Evolutionary conservation across 345 rosid genomes (phyloP).

Genomic region (Corchorus olitorius): DNA sequence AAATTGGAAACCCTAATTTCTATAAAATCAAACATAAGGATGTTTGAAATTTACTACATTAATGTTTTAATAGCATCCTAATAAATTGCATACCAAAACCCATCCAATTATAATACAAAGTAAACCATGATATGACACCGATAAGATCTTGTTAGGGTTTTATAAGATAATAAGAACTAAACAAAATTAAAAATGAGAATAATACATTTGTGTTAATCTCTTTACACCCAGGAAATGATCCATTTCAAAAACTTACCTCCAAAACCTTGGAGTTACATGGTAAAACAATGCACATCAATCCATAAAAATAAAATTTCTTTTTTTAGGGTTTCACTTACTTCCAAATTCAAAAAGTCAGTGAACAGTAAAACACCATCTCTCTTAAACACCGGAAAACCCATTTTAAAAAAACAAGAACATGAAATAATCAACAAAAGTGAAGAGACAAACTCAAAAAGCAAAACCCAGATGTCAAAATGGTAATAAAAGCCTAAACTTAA

Average conservation of each 20-base stretch:
- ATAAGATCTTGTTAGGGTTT: slow-evolving; percentile 52
- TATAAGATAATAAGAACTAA: slow-evolving; percentile 25
- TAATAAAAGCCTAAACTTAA: slow-evolving; percentile 36
- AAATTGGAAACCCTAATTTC: slow-evolving; percentile 48
- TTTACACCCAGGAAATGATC: slow-evolving; percentile 4
- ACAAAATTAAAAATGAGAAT: slow-evolving; percentile 1
- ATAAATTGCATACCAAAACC: slow-evolving; percentile 20
- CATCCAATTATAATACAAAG: slow-evolving; percentile 27
- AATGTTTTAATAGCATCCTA: slow-evolving; percentile 20
- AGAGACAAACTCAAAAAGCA: slow-evolving; percentile 38
- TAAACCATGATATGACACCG: slow-evolving; percentile 25
- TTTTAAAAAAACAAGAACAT: slow-evolving; percentile 22
- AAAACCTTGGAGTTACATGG: slow-evolving; percentile 19
- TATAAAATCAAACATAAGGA: slow-evolving; percentile 31
- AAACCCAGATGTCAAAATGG: slow-evolving; percentile 40
- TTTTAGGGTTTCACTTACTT: slow-evolving; percentile 48
- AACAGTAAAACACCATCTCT: slow-evolving; percentile 34
- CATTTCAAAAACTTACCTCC: slow-evolving; percentile 25
- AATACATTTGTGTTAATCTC: slow-evolving; percentile 16
- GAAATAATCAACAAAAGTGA: slow-evolving; percentile 38
- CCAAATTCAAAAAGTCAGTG: slow-evolving; percentile 34
- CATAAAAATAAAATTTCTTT: slow-evolving; percentile 19
- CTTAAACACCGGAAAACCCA: slow-evolving; percentile 23
- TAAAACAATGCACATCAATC: slow-evolving; percentile 23
- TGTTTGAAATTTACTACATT: slow-evolving; percentile 15